Evolutionary conservation across 805 yeast species (phyloP).

Genomic region (Saccharomycopsis malanga): DNA sequence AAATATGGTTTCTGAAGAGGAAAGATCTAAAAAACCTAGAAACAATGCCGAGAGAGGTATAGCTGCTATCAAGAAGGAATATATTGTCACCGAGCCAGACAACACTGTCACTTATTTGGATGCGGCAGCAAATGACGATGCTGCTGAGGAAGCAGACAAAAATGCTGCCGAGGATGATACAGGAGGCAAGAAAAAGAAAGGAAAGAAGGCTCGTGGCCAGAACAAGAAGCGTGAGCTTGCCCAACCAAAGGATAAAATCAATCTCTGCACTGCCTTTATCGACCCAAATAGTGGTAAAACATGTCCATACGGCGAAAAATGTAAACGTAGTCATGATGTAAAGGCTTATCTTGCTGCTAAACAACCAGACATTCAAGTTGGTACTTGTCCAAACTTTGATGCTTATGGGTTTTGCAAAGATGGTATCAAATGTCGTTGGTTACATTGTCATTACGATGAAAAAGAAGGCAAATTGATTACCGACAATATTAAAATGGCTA

Average conservation of each 20-base stretch:
- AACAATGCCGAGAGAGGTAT: slow-evolving; percentile 37
- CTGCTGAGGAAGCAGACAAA: slow-evolving; percentile 36
- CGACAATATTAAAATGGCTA: slow-evolving; percentile 37
- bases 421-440: slow-evolving; percentile 91
- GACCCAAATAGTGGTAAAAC: slow-evolving; percentile 40
- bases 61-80: slow-evolving; percentile 74
- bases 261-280: slow-evolving; percentile 57
- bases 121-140: slow-evolving; percentile 35
- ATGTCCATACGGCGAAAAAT: slow-evolving; percentile 57
- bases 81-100: slow-evolving; percentile 32
- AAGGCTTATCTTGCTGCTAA: slow-evolving; percentile 56
- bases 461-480: slow-evolving; percentile 39
- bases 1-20: not conserved
- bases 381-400: slow-evolving; percentile 75
- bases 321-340: slow-evolving; percentile 75
- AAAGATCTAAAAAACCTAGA: not conserved
- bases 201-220: slow-evolving; percentile 63
- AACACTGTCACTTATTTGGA: slow-evolving; percentile 4
- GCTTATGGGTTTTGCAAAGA: slow-evolving; percentile 87
- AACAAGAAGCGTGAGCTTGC: slow-evolving; percentile 73
- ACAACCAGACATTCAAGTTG: slow-evolving; percentile 57
- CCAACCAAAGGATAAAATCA: slow-evolving; percentile 56
- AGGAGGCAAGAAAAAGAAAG: slow-evolving; percentile 36
- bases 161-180: slow-evolving; percentile 37
- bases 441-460: slow-evolving; percentile 56